Evolutionary conservation across 1,284 basidiomycete genomes (phyloP).

Genomic region (Naganishia albida): DNA sequence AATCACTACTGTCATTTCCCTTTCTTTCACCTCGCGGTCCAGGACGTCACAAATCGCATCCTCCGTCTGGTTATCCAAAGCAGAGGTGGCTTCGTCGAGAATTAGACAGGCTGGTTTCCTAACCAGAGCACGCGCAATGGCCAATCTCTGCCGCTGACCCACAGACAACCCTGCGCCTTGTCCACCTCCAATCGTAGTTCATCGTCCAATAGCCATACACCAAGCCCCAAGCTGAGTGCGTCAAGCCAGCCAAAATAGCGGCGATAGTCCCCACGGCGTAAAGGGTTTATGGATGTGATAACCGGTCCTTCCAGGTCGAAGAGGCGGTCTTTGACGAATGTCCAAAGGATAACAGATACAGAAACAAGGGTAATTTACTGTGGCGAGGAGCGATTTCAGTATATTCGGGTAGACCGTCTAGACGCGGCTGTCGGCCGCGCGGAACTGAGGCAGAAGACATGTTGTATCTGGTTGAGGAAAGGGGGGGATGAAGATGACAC

Average conservation of each 20-base stretch:
- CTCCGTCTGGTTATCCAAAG: constrained; percentile 76
- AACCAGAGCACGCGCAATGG: constrained; percentile 90
- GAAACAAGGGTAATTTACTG: constrained; percentile 35
- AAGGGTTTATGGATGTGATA: constrained; percentile 35
- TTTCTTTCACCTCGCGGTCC: constrained; percentile 72
- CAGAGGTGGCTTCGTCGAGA: constrained; percentile 64
- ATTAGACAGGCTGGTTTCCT: constrained; percentile 90
- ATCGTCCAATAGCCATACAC: constrained; percentile 41
- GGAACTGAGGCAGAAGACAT: not conserved
- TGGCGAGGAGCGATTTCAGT: constrained; percentile 11
- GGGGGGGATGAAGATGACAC: not conserved
- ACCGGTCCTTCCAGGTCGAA: constrained; percentile 30
- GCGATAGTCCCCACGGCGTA: constrained; percentile 36
- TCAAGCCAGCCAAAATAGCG: constrained; percentile 36
- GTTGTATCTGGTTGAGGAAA: not conserved
- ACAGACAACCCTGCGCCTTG: constrained; percentile 64
- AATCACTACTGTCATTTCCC: constrained; percentile 58
- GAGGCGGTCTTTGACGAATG: constrained; percentile 34
- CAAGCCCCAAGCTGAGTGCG: constrained; percentile 38
- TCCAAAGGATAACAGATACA: constrained; percentile 41
- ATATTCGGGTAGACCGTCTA: not conserved
- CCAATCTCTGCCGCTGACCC: constrained; percentile 94
- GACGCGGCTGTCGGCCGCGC: not conserved
- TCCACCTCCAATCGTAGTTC: constrained; percentile 27
- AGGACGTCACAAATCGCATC: constrained; percentile 91